Percentiles rank a stretch among this genome's conserved stretches.
phyloP scores from a whole-genome alignment of 129 eudicot genomes.

The Escallonia herrerae region DNA sequence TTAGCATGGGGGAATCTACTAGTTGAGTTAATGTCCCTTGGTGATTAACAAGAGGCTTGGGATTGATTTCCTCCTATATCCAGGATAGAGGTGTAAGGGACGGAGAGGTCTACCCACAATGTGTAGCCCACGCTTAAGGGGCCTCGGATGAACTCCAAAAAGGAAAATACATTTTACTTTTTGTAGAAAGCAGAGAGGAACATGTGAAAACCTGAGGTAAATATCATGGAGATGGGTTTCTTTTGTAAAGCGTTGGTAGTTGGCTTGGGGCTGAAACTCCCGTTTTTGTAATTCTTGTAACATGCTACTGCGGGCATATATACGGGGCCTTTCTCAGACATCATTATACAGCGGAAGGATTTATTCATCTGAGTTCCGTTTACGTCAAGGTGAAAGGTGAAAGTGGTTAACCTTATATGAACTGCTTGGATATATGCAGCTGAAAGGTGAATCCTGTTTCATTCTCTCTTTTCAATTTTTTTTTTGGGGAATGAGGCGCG shows the following conservation, averaged over 20 bases:
- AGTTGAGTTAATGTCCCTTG: too few relatives aligned
- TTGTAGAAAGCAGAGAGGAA: slow-evolving; percentile 9
- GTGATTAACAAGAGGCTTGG: too few relatives aligned
- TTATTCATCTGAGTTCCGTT: not conserved
- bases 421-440: not conserved
- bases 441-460: not conserved
- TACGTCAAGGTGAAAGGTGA: too few relatives aligned
- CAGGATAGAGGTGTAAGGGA: too few relatives aligned
- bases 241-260: slow-evolving; percentile 1
- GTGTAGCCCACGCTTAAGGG: too few relatives aligned
- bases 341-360: not conserved
- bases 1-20: not conserved
- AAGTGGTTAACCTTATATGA: not conserved
- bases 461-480: not conserved
- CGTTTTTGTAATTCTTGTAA: slow-evolving; percentile 12
- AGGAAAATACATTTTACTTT: not conserved
- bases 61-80: too few relatives aligned
- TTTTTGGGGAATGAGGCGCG: too few relatives aligned
- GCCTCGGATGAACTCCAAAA: too few relatives aligned
- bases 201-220: not conserved
- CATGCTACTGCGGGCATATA: not conserved
- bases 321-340: slow-evolving; percentile 4
- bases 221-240: not conserved
- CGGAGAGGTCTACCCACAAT: too few relatives aligned
- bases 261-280: slow-evolving; percentile 3